A percentile compares a stretch with the other conserved stretches of the same genome.
Evolutionary conservation across 129 eudicot genomes (phyloP).

Genomic region (Lonicera japonica): DNA sequence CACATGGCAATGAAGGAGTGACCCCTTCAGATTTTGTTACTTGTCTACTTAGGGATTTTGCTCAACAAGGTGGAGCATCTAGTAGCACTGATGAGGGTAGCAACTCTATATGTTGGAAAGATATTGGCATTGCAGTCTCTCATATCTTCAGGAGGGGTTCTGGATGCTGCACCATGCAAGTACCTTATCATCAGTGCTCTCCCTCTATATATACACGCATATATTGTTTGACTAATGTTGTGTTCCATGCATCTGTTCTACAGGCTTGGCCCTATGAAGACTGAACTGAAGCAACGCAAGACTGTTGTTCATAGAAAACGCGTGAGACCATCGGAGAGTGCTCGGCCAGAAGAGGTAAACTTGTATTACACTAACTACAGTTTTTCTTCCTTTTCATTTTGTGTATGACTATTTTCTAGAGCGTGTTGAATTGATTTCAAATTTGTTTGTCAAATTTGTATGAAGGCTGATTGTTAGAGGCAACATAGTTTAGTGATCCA

Average conservation of each 20-base stretch:
- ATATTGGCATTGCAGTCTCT: slow-evolving; percentile 58
- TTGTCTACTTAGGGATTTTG: slow-evolving; percentile 57
- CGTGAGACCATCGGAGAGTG: slow-evolving; percentile 46
- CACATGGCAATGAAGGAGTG: slow-evolving; percentile 62
- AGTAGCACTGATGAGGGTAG: slow-evolving; percentile 33
- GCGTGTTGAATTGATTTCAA: no score
- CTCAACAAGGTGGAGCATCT: slow-evolving; percentile 38
- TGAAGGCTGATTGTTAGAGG: background rate
- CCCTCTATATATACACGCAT: background rate
- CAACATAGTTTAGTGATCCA: background rate
- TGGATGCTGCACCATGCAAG: slow-evolving; percentile 83
- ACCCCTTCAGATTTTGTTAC: slow-evolving; percentile 77
- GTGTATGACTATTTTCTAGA: no score
- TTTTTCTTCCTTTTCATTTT: no score
- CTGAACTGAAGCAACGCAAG: slow-evolving; percentile 75
- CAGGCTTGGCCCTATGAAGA: slow-evolving; percentile 97
- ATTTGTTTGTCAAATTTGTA: background rate
- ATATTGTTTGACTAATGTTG: background rate
- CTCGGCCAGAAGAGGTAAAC: slow-evolving; percentile 81
- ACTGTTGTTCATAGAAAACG: slow-evolving; percentile 44
- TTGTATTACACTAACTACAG: background rate
- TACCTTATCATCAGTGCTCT: background rate
- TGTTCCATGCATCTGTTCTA: background rate
- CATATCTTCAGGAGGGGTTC: slow-evolving; percentile 50
- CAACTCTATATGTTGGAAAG: slow-evolving; percentile 63